Percentiles rank a stretch among this genome's conserved stretches.
These are phyloP conservation scores for Hordeum marinum DNA, from an alignment of 176 grass and related monocot genomes.

Conservation along the genomic window DNA sequence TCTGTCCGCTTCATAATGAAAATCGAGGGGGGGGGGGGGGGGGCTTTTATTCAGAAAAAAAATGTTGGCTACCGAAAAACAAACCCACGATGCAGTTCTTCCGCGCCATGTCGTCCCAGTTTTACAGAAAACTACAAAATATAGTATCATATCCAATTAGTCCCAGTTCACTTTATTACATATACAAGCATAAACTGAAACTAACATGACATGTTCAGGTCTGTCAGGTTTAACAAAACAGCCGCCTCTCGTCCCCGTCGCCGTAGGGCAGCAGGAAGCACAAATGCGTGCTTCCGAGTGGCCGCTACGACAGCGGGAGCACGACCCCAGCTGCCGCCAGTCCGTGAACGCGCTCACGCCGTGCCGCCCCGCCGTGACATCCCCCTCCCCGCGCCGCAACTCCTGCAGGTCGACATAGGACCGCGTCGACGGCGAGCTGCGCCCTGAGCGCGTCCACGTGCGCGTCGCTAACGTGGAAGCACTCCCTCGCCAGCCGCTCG, in stretches of 20 bases:
- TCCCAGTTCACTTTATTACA: too few relatives aligned
- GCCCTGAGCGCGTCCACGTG: conserved; percentile 40
- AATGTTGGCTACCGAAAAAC: too few relatives aligned
- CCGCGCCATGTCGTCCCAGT: too few relatives aligned
- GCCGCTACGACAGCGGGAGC: conserved; percentile 58
- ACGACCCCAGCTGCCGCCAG: conserved; percentile 44
- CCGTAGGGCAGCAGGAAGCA: conserved; percentile 61
- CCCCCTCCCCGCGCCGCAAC: conserved; percentile 28
- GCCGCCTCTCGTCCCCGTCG: conserved; percentile 17
- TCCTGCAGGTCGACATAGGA: conserved; percentile 79
- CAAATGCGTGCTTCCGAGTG: conserved; percentile 55
- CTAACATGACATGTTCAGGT: too few relatives aligned
- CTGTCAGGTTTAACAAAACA: too few relatives aligned
- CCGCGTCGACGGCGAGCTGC: conserved; percentile 27
- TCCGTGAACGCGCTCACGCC: conserved; percentile 50
- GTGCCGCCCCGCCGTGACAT: conserved; percentile 35
- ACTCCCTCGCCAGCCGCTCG: conserved; percentile 30
- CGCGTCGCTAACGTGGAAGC: conserved; percentile 59
- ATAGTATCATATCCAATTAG: too few relatives aligned
- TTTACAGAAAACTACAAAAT: too few relatives aligned
- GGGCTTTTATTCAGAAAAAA: too few relatives aligned
- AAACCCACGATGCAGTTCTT: too few relatives aligned
- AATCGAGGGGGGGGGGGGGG: too few relatives aligned
- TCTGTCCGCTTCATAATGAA: too few relatives aligned
- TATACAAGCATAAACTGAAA: too few relatives aligned